phyloP scores from a whole-genome alignment of 768 basidiomycete genomes.

The Podaxis sp. region DNA sequence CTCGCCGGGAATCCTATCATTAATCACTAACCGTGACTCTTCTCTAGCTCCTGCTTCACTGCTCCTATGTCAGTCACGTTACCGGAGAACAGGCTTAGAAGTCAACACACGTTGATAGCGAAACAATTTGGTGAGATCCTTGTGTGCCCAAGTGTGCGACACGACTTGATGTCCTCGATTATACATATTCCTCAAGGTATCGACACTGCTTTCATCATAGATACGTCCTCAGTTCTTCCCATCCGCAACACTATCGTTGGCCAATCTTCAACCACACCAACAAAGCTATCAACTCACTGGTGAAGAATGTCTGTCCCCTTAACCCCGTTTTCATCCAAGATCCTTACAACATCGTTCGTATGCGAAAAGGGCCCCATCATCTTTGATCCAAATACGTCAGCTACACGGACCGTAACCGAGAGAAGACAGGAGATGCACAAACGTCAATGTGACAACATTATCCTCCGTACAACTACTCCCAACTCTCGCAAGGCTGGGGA shows the following conservation, averaged over 20 bases:
- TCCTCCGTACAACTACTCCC: neutral
- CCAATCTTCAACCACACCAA: neutral
- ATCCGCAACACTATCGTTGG: slow-evolving; percentile 18
- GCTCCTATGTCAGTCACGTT: no score
- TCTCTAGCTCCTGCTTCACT: slow-evolving; percentile 25
- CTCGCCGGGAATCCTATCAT: no score
- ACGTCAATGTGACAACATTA: neutral
- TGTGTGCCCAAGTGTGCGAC: slow-evolving; percentile 47
- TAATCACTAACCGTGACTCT: slow-evolving; percentile 24
- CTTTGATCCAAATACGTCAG: neutral
- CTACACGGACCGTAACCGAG: neutral
- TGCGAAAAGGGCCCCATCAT: slow-evolving; percentile 16
- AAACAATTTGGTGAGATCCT: slow-evolving; percentile 28
- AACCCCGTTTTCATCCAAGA: slow-evolving; percentile 22
- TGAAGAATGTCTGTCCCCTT: slow-evolving; percentile 40
- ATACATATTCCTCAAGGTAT: slow-evolving; percentile 30
- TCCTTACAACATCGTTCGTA: slow-evolving; percentile 28
- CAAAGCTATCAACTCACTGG: slow-evolving; percentile 23
- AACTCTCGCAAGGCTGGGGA: neutral
- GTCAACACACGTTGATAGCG: slow-evolving; percentile 24
- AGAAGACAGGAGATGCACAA: no score
- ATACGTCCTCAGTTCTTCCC: slow-evolving; percentile 37
- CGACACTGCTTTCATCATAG: slow-evolving; percentile 24
- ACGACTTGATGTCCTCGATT: slow-evolving; percentile 39
- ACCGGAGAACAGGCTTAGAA: neutral